Evolutionary conservation across 371 early-diverging fungal genomes (phyloP).

Genomic region (Batrachochytrium dendrobatidis): DNA sequence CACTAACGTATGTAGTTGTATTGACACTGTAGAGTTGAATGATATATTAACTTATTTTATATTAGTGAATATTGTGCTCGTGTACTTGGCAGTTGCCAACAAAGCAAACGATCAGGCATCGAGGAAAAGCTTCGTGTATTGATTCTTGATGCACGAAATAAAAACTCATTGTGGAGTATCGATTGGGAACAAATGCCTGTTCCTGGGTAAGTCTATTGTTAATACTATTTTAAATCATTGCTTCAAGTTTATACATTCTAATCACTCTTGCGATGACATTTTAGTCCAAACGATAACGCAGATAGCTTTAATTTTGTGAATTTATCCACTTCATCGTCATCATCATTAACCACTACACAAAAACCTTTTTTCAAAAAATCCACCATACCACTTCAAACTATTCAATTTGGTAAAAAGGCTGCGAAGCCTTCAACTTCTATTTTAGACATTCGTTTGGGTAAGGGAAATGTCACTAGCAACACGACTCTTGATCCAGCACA

Average conservation of each 20-base stretch:
- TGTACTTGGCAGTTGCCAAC: neutral
- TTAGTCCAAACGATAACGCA: neutral
- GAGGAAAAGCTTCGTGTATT: neutral
- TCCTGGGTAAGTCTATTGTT: constrained; percentile 41
- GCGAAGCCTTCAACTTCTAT: neutral
- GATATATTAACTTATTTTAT: neutral
- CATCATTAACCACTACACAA: neutral
- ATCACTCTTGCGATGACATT: neutral
- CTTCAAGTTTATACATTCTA: neutral
- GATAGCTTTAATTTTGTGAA: neutral
- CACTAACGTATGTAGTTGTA: constrained; percentile 1
- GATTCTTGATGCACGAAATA: constrained; percentile 11
- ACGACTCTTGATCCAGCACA: constrained; percentile 7
- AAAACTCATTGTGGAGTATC: constrained; percentile 44
- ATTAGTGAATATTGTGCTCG: neutral
- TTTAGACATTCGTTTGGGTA: neutral
- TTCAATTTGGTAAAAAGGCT: too few relatives aligned
- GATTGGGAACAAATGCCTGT: constrained; percentile 63
- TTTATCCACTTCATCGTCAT: neutral
- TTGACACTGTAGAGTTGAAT: neutral
- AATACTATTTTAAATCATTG: neutral
- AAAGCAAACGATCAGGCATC: neutral
- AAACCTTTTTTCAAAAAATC: too few relatives aligned
- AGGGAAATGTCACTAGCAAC: neutral
- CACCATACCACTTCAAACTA: too few relatives aligned